phyloP scores from a whole-genome alignment of 208 protist genomes.

The Trypanosoma scelopori region DNA sequence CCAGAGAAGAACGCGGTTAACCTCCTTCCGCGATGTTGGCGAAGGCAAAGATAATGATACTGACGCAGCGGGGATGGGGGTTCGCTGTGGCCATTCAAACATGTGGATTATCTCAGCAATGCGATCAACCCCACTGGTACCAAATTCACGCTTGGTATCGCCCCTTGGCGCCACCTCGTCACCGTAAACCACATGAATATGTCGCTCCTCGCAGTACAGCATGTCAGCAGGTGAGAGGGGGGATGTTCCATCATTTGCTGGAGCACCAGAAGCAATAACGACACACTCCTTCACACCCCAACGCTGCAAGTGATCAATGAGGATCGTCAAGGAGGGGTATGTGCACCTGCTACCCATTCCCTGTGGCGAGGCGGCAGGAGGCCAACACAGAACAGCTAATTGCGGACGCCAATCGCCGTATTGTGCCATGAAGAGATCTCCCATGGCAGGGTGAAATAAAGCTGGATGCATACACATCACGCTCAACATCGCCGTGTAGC shows the following conservation, averaged over 20 bases:
- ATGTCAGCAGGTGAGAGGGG: slow-evolving; percentile 31
- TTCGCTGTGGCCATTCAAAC: slow-evolving; percentile 32
- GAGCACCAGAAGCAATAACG: background rate
- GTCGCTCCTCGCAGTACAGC: slow-evolving; percentile 37
- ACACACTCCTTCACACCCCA: slow-evolving; percentile 14
- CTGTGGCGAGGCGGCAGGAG: background rate
- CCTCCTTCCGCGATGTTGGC: background rate
- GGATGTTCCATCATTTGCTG: background rate
- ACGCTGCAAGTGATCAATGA: slow-evolving; percentile 31
- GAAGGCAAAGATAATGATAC: slow-evolving; percentile 1
- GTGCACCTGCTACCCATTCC: background rate
- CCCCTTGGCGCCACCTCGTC: slow-evolving; percentile 1
- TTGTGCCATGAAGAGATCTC: slow-evolving; percentile 47
- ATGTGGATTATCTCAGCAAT: slow-evolving; percentile 56
- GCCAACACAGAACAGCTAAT: slow-evolving; percentile 27
- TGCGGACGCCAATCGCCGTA: slow-evolving; percentile 18
- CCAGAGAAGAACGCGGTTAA: slow-evolving; percentile 27
- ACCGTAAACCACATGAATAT: slow-evolving; percentile 37
- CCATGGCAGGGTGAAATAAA: slow-evolving; percentile 35
- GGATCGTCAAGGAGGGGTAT: slow-evolving; percentile 31
- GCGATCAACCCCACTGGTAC: slow-evolving; percentile 37
- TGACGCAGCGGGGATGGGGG: background rate
- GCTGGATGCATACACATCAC: slow-evolving; percentile 38
- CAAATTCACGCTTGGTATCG: slow-evolving; percentile 24
- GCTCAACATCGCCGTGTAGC: slow-evolving; percentile 41